Base-by-base conservation (phyloP, 352 stramenopile genomes). In the Pythium volutum region DNA sequence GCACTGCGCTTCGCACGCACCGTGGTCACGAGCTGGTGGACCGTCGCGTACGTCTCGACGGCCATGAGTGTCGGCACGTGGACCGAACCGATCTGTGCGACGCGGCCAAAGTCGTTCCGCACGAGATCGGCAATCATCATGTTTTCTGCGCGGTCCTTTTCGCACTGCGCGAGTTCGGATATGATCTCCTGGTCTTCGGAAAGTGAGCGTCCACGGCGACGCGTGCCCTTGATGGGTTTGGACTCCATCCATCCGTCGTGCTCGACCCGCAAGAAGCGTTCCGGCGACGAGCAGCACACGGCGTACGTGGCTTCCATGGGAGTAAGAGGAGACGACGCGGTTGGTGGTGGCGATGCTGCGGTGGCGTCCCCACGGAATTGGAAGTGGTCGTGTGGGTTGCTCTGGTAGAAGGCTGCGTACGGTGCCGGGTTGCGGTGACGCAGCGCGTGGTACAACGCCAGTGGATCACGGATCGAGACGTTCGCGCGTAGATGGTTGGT, bases 61-160 rank as follows among this genome's bases (percentile, higher is more conserved):
- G 82, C 71, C 91, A 98, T 98, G 22, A 99, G 75, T 66, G 84
- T 89, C 4, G 93, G 88, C 20, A 98, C 95, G 61, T 97, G 81
- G 3, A 98, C 95, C 3, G 77, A 92, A 29, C 93, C 95, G 38
- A 94, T 77, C 53, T 96, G 73, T 36, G 93, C 97, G 18, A 98
- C 90, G n/a, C 93, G 68, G 20, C 89, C 89, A 43, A 99, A 89
- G 71, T 99, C 96, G 76, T 98, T 98, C 43, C 96, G 83, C 26
- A 98, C 79, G 36, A 99, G 79, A 74, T 99, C 96, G 2, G 96
- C 93, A 66, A 99, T 98, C 96, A 99, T 99, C 63, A 99, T 92
- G 67, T 98, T 98, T 67, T 99, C 96, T 1, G 95, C 95, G 38
- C 89, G 89, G 67, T 98, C 95, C 64, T 99, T 99, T 26, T 91